Evolutionary conservation across 129 eudicot species (phyloP), one percentile per base, ranked within the genome.

Genomic region (Rutidosis leptorrhynchoides): DNA sequence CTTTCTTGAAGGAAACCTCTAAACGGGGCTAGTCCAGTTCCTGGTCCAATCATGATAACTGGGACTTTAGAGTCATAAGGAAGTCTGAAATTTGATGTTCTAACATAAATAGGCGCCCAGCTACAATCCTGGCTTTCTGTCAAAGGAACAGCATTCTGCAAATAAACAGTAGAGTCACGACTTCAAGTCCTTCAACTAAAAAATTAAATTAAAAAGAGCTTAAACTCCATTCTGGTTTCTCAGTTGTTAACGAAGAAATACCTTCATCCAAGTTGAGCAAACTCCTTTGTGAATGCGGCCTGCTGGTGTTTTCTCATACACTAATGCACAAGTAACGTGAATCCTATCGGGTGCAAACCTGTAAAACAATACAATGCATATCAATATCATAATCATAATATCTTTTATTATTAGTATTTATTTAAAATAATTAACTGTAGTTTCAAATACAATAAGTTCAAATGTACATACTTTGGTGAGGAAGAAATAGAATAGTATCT

Each of bases 201-300:
- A 62, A 14, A 58, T n/a, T n/a, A n/a, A n/a, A n/a, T n/a, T n/a
- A 46, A 67, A 59, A n/a, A 20, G 21, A 58, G 19, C 23, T 0
- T 11, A 20, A 11, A 21, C 37, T 21, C 11, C 5, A 62, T 9
- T 28, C 29, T 3, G 14, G 7, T 22, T 25, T 28, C 22, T 28
- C 22, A 56, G 73, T 24, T 15, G 42, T 57, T 45, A 58, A 59
- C 14, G 35, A 62, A 51, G 9, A 6, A 20, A 32, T 82, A 94
- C 99, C 99, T 94, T 94, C 93, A 89, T 94, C 99, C 99, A 94
- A 26, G 99, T 94, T 14, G 99, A 94, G 78, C 97, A 94, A 21
- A 94, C 82, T 64, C 99, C 99, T 81, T 84, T 86, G 79, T 94
- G 97, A 60, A 89, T 64, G 52, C 99, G 77, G 62, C 99, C 99